phyloP scores from a whole-genome alignment of 23 red algal genomes.

The Cyanidioschyzon merolae region DNA sequence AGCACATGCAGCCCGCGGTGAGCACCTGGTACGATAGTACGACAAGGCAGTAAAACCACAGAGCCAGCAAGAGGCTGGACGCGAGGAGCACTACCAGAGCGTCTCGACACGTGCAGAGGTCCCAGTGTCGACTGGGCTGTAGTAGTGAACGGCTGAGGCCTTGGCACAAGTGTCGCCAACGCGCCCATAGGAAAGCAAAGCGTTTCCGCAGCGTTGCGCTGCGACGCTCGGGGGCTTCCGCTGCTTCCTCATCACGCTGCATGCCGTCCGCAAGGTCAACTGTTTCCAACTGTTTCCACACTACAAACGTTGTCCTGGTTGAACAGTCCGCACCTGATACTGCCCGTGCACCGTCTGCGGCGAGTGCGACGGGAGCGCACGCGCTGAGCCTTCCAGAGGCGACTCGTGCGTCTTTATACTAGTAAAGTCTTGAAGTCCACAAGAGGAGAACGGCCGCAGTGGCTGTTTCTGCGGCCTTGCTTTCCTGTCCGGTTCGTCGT shows the following conservation, averaged over 20 bases:
- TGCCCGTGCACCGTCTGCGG: no score
- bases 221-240: not conserved
- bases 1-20: not conserved
- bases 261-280: not conserved
- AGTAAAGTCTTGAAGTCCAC: no score
- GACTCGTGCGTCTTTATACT: no score
- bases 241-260: not conserved
- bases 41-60: not conserved
- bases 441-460: no score
- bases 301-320: no score
- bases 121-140: not conserved
- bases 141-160: not conserved
- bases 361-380: no score
- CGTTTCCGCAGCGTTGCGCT: not conserved
- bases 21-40: not conserved
- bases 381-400: no score
- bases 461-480: no score
- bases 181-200: not conserved
- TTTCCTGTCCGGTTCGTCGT: no score
- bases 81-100: not conserved
- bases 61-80: not conserved
- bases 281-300: no score
- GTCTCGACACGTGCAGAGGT: not conserved
- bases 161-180: not conserved
- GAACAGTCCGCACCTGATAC: no score